Percentiles rank a stretch among this genome's conserved stretches.
Conservation (phyloP, 2,329 filamentous ascomycete genomes). For the Trichoderma sp. region DNA sequence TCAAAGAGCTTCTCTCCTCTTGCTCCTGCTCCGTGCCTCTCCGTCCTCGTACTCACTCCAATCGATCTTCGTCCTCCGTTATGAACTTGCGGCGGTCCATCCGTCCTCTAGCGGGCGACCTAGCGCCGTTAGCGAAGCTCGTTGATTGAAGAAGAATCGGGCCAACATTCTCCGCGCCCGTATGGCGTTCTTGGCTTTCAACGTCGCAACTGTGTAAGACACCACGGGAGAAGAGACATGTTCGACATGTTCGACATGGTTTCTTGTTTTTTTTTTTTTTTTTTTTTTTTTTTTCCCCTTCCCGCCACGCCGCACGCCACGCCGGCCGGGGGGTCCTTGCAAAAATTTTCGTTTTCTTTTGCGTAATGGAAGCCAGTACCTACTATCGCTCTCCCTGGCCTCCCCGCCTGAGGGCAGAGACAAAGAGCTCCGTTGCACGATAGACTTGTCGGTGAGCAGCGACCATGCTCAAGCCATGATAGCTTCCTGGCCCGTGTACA, state of each 20-base stretch:
- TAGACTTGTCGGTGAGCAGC: constrained; percentile 24
- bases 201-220: constrained; percentile 24
- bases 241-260: background rate
- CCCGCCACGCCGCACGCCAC: constrained; percentile 15
- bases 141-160: constrained; percentile 13
- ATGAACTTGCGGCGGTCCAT: background rate
- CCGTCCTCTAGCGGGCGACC: constrained; percentile 9
- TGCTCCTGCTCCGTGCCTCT: background rate
- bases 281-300: background rate
- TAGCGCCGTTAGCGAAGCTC: constrained; percentile 9
- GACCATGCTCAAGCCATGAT: background rate
- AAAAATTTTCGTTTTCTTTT: constrained; percentile 6
- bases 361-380: constrained; percentile 7
- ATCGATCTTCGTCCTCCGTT: background rate
- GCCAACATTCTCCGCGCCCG: constrained; percentile 15
- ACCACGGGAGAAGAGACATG: constrained; percentile 18
- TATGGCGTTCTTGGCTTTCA: background rate
- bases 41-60: background rate
- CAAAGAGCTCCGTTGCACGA: constrained; percentile 8
- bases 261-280: background rate
- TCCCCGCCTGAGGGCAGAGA: background rate
- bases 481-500: constrained; percentile 4
- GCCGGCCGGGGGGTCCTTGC: background rate
- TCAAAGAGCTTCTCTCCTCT: background rate
- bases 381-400: background rate